A percentile compares a stretch with the other conserved stretches of the same genome.
phyloP scores from a whole-genome alignment of 768 basidiomycete genomes.

The Filobasidium floriforme region DNA sequence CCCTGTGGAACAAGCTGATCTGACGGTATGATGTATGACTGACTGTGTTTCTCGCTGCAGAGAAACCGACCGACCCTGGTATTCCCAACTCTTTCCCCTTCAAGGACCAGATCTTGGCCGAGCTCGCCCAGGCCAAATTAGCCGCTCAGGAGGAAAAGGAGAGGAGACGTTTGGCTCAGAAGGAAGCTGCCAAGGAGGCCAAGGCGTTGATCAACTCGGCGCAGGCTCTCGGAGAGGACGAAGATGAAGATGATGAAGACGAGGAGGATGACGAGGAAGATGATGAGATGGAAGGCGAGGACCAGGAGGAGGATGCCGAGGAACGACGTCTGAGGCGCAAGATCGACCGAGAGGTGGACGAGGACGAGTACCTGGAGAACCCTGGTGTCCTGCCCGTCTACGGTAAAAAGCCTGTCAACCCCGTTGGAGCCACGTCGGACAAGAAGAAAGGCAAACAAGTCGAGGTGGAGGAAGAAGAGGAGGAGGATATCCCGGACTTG shows the following conservation, averaged over 20 bases:
- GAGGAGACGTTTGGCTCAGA: slow-evolving; percentile 57
- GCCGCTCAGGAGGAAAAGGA: slow-evolving; percentile 62
- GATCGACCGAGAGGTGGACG: slow-evolving; percentile 51
- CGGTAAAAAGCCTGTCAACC: slow-evolving; percentile 26
- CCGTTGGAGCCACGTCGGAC: slow-evolving; percentile 31
- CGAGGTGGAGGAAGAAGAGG: slow-evolving; percentile 52
- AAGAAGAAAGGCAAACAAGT: slow-evolving; percentile 24
- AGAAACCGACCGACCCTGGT: slow-evolving; percentile 79
- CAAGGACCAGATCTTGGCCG: slow-evolving; percentile 88
- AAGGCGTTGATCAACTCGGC: not conserved
- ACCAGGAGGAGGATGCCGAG: slow-evolving; percentile 20
- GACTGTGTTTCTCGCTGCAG: slow-evolving; percentile 6
- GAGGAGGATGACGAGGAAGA: slow-evolving; percentile 10
- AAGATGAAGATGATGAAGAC: not conserved
- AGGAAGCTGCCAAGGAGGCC: slow-evolving; percentile 46
- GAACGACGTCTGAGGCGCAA: slow-evolving; percentile 29
- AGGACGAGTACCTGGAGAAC: slow-evolving; percentile 36
- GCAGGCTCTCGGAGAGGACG: slow-evolving; percentile 46
- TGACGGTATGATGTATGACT: not conserved
- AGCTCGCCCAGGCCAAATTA: slow-evolving; percentile 73
- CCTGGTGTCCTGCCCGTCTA: slow-evolving; percentile 38
- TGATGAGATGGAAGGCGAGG: not conserved
- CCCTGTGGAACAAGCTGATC: not conserved
- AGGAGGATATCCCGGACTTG: slow-evolving; percentile 51
- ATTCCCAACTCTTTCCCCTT: slow-evolving; percentile 89